phyloP scores from a whole-genome alignment of 306 rosid genomes.

The Morella rubra region DNA sequence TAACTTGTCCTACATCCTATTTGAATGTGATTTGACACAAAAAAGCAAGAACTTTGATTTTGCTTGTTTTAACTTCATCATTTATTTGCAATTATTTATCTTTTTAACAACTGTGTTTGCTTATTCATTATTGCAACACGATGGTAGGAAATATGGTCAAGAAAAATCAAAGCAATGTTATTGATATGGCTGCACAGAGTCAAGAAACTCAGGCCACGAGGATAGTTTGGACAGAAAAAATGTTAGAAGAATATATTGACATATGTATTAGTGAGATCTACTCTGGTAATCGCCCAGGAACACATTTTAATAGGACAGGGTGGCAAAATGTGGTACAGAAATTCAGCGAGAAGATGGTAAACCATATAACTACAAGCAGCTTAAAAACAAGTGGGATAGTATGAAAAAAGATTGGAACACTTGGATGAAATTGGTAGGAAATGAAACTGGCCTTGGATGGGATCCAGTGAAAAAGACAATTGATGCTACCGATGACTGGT shows the following conservation, averaged over 20 bases:
- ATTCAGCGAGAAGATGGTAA: not conserved
- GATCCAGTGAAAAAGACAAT: not conserved
- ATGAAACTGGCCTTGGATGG: constrained; percentile 2
- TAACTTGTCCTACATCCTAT: too few relatives aligned
- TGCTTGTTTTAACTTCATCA: too few relatives aligned
- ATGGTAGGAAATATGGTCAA: too few relatives aligned
- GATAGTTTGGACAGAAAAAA: not conserved
- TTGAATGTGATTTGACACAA: too few relatives aligned
- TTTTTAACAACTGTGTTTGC: too few relatives aligned
- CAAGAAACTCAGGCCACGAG: not conserved
- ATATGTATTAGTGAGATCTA: not conserved
- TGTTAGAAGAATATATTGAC: not conserved
- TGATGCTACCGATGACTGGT: constrained; percentile 12
- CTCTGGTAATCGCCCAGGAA: not conserved
- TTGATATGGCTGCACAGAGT: too few relatives aligned
- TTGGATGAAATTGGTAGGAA: constrained; percentile 6
- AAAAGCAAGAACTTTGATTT: too few relatives aligned
- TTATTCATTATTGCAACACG: too few relatives aligned
- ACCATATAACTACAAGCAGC: not conserved
- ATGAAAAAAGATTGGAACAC: constrained; percentile 1
- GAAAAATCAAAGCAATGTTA: not conserved
- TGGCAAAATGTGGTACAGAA: not conserved
- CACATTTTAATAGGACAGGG: not conserved
- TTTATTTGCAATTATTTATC: too few relatives aligned
- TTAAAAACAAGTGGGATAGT: constrained; percentile 3